phyloP scores from a whole-genome alignment of 2,329 filamentous ascomycete genomes.

The Orbilia quercus region DNA sequence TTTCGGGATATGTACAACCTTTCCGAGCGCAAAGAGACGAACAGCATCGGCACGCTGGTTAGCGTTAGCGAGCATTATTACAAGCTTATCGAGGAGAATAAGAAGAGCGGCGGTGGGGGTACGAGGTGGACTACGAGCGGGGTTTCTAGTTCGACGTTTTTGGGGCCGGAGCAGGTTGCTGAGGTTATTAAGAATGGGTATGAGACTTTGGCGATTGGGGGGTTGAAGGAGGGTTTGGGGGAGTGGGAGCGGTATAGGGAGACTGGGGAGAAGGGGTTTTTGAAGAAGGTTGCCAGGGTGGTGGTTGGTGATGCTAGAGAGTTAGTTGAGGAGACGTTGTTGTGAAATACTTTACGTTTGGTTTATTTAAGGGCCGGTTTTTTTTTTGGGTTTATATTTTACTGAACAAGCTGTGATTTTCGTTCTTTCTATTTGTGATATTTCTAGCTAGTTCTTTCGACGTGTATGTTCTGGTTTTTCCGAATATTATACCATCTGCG shows the following conservation, averaged over 20 bases:
- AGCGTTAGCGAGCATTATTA: constrained; percentile 88
- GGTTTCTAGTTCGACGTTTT: constrained; percentile 56
- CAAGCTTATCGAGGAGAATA: constrained; percentile 75
- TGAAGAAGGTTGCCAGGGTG: constrained; percentile 87
- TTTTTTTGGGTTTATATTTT: constrained; percentile 2
- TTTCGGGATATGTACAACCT: constrained; percentile 82
- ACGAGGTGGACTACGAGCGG: constrained; percentile 64
- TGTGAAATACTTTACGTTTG: constrained; percentile 42
- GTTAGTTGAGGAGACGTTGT: constrained; percentile 66
- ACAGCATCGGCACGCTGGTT: constrained; percentile 84
- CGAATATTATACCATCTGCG: no score
- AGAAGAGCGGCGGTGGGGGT: constrained; percentile 65
- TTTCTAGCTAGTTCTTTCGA: constrained; percentile 1
- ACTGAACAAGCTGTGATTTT: neutral
- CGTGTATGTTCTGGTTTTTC: neutral
- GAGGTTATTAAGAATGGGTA: constrained; percentile 96
- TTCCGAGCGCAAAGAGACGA: constrained; percentile 68
- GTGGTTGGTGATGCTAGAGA: constrained; percentile 77
- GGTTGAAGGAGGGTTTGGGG: constrained; percentile 82
- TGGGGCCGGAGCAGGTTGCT: constrained; percentile 85
- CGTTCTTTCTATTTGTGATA: neutral
- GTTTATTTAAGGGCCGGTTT: neutral
- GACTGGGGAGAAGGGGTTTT: constrained; percentile 80
- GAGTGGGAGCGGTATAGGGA: constrained; percentile 88
- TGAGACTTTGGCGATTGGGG: constrained; percentile 90